Base-by-base conservation (phyloP, 108 stramenopile genomes). In the Cyclotella atomus region DNA sequence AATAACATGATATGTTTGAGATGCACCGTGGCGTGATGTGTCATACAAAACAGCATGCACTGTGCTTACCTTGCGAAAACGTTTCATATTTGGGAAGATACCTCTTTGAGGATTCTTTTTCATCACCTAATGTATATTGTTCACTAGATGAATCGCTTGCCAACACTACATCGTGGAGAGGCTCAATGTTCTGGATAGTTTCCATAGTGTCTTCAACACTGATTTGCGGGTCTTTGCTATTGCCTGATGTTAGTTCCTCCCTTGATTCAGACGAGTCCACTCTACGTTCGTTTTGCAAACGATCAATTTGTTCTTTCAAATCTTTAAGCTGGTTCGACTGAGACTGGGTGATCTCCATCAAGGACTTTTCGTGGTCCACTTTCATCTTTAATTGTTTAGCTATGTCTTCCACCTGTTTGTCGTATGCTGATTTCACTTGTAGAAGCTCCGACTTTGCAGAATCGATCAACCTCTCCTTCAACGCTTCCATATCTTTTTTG, bases 111-210 rank as follows among this genome's bases (percentile, higher is more conserved):
- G 52, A 23, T 10, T 52, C 52, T 9, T 36, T 38, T n/a, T n/a
- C n/a, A n/a, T n/a, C n/a, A n/a, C n/a, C n/a, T n/a, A n/a, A n/a
- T 8, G 61, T 5, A 41, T n/a, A 10, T 62, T 41, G 34, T 41
- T 62, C 24, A 41, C 16, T n/a, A 4, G 34, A 14, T 21, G 36
- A 10, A 62, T 38, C 35, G 32, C 35, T 23, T 38, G 61, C 61
- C 34, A 38, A 25, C 1, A 62, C 36, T 25, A 62, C 38, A 23
- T 43, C 43, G 61, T 62, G 61, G 1, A 62, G n/a, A 16, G 61
- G 38, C 1, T 25, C 38, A 43, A 62, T 62, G 21, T 43, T 62
- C 34, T 62, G 36, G 23, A 62, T 62, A n/a, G 34, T 38, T 38
- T 34, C 14, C 36, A 62, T 36, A 4, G 43, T 24, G 12, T 62